Evolutionary conservation across 805 yeast genomes (phyloP).

Genomic region (Teunomyces barrocoloradensis): DNA sequence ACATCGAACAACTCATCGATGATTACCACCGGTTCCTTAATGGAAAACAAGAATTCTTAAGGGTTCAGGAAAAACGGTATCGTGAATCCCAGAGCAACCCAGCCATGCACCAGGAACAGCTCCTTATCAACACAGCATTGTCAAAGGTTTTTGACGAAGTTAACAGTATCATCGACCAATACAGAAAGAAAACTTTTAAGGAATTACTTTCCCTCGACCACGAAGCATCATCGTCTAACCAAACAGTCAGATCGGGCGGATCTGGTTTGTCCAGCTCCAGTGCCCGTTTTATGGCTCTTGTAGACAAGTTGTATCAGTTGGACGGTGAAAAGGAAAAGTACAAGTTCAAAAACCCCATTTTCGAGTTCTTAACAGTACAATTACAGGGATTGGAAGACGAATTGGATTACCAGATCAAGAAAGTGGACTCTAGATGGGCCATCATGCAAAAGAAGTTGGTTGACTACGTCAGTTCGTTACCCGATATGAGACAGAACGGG

Average conservation of each 20-base stretch:
- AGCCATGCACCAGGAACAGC: slow-evolving; percentile 23
- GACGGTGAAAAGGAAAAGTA: slow-evolving; percentile 15
- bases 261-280: slow-evolving; percentile 13
- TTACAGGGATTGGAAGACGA: slow-evolving; percentile 29
- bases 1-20: slow-evolving; percentile 37
- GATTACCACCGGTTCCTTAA: slow-evolving; percentile 30
- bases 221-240: slow-evolving; percentile 19
- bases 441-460: slow-evolving; percentile 36
- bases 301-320: slow-evolving; percentile 38
- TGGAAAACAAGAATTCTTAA: slow-evolving; percentile 21
- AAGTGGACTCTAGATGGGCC: slow-evolving; percentile 34
- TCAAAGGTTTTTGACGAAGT: slow-evolving; percentile 30
- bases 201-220: slow-evolving; percentile 40
- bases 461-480: slow-evolving; percentile 34
- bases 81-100: slow-evolving; percentile 8
- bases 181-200: slow-evolving; percentile 31
- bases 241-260: slow-evolving; percentile 6
- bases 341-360: slow-evolving; percentile 26
- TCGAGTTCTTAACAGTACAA: slow-evolving; percentile 34
- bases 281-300: slow-evolving; percentile 35
- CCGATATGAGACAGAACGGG: slow-evolving; percentile 30
- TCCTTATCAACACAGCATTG: slow-evolving; percentile 28
- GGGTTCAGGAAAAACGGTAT: slow-evolving; percentile 7
- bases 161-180: slow-evolving; percentile 32
- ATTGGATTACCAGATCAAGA: slow-evolving; percentile 33